Evolutionary conservation across 176 grass and related monocot genomes (phyloP).

Genomic region (Echinochloa phyllopogon): DNA sequence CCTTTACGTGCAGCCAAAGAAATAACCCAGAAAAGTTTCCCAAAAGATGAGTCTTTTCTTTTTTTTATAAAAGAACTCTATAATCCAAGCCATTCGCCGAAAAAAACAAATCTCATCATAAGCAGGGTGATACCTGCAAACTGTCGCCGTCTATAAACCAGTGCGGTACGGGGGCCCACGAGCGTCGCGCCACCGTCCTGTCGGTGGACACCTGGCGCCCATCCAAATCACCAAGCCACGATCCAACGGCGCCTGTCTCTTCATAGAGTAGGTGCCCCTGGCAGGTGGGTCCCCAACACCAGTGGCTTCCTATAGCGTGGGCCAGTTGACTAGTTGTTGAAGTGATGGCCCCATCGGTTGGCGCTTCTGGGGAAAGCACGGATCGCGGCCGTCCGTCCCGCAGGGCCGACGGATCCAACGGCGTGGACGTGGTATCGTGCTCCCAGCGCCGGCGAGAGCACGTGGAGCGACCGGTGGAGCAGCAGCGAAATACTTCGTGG

Average conservation of each 20-base stretch:
- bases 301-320: not conserved
- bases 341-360: not conserved
- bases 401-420: not conserved
- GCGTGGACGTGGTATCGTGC: not conserved
- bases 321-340: not conserved
- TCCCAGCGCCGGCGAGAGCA: not conserved
- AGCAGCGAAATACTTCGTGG: not conserved
- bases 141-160: not conserved
- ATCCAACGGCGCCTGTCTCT: not conserved
- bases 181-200: not conserved
- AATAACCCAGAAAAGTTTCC: not conserved
- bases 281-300: not conserved
- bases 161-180: not conserved
- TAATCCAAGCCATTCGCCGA: not conserved
- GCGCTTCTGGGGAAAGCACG: not conserved
- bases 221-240: not conserved
- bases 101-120: not conserved
- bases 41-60: not conserved
- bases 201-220: not conserved
- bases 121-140: not conserved
- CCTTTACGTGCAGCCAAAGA: slow-evolving; percentile 33
- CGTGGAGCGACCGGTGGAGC: slow-evolving; percentile 8
- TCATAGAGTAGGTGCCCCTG: not conserved
- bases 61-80: no score
- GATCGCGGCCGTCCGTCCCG: not conserved